Evolutionary conservation across 306 rosid genomes (phyloP), one percentile per base, ranked within the genome.

Genomic region (Gillenia trifoliata): DNA sequence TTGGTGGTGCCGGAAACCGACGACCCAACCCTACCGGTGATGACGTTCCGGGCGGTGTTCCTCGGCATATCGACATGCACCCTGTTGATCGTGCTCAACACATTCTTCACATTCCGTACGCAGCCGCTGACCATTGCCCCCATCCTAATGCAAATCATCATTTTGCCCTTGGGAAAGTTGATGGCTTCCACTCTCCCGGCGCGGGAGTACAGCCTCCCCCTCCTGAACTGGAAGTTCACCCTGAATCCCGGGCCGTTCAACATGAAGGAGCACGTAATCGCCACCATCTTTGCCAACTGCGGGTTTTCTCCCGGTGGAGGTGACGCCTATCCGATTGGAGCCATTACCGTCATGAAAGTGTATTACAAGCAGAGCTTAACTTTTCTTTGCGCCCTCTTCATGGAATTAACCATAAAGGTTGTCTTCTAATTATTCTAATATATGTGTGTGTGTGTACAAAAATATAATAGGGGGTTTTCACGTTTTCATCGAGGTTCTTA

Each of bases 1-100:
- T 74, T 94, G 62, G 98, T 94, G 56, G 98, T 94, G 57, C 98
- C 98, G 31, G 97, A 94, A 47, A 94, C 95, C 6, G 98, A 94
- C 66, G 98, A 94, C 91, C 91, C 96, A 1, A 74, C 92, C 1
- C 60, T 90, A 1, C 97, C 98, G 7, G 98, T 94, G 38, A 82
- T 94, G 96, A 94, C 97, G 71, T 91, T 94, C 87, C 85, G 97
- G 7, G 83, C 98, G 11, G 91, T 97, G 97, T 82, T 90, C 50
- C 80, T 94, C 29, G 98, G 98, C 1, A 23, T 94, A 30, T n/a
- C 74, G 1, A 79, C 86, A 0, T 94, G 98, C 79, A 68, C 82
- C 3, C 1, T 91, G 12, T 88, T 94, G 25, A 94, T 94, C 65
- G 89, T 90, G 60, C 93, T 94, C 75, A 94, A 94, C 85, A 94